Base-by-base conservation (phyloP, 1,284 basidiomycete genomes). In the Erythrobasidium hasegawianum region DNA sequence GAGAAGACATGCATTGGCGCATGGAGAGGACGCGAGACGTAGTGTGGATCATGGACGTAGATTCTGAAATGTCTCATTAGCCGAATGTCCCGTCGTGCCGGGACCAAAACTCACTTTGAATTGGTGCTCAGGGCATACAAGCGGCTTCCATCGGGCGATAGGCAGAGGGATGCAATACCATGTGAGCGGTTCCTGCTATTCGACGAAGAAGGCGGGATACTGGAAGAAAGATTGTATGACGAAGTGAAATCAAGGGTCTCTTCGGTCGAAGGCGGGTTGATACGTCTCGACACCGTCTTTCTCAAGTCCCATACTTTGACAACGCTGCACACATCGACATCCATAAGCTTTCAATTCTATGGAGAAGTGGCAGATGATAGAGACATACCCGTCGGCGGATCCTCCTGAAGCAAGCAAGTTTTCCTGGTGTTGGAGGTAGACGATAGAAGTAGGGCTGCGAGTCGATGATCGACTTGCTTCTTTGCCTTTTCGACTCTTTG, bases 231-330 rank as follows among this genome's bases (percentile, higher is more conserved):
- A 16, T 29, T 16, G 55, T 41, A 41, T 27, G 43, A 39, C 1
- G 54, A 20, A 10, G 69, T 60, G 18, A 69, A 66, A 20, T 72
- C 72, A n/a, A 70, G 64, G 54, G 67, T 73, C 29, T 66, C 67
- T 49, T 73, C 71, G 55, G 69, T 40, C 13, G 56, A 62, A 0
- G 65, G 66, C 2, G 73, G 73, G 62, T 75, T 75, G 54, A 75
- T 69, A 11, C 73, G 71, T 13, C 71, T 69, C 18, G 69, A 69
- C 57, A 72, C 69, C 1, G 71, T 71, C 10, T 68, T 69, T 8
- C 73, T 71, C 5, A 75, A 61, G 56, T 75, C 73, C 73, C 73
- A 75, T 22, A 74, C 52, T 39, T 73, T 73, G 69, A 75, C 50
- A n/a, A 69, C 41, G 16, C 72, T 72, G 61, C 43, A 10, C 33